Conservation (phyloP, 108 stramenopile species). For the Nitzschia sp. region DNA sequence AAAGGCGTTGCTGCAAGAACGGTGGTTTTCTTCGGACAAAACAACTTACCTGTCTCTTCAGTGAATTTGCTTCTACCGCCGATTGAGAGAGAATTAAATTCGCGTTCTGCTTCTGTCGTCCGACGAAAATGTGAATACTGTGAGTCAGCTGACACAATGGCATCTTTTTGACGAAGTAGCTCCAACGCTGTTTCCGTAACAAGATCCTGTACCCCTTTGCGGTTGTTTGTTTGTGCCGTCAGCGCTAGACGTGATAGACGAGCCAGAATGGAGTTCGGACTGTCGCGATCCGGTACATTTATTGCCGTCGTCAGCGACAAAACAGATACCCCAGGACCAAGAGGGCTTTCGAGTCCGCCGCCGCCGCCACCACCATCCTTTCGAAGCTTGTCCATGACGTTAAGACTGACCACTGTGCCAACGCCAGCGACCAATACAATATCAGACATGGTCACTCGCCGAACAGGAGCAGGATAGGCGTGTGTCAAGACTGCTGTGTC, state of each 20-base stretch:
- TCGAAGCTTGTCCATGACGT: constrained; percentile 6
- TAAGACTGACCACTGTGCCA: constrained; percentile 14
- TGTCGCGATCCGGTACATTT: constrained; percentile 55
- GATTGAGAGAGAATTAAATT: constrained; percentile 47
- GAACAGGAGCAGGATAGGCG: neutral
- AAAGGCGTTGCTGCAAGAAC: too few species aligned
- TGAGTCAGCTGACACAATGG: constrained; percentile 51
- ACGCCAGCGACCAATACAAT: constrained; percentile 11
- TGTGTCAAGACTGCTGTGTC: neutral
- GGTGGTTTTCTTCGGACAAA: too few species aligned
- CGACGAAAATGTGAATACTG: constrained; percentile 36
- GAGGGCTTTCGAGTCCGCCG: constrained; percentile 7
- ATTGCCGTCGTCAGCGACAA: constrained; percentile 51
- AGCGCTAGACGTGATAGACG: constrained; percentile 31
- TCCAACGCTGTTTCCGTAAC: constrained; percentile 56
- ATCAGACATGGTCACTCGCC: constrained; percentile 18
- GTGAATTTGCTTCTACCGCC: constrained; percentile 65
- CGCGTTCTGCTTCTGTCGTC: constrained; percentile 44
- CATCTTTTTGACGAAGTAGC: constrained; percentile 50
- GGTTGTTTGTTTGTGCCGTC: constrained; percentile 48
- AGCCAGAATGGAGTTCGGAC: constrained; percentile 47
- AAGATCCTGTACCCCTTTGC: constrained; percentile 64
- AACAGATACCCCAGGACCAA: constrained; percentile 67
- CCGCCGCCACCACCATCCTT: neutral
- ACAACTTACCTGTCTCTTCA: constrained; percentile 44